A percentile compares a stretch with the other conserved stretches of the same genome.
Conservation (phyloP, 2,329 filamentous ascomycete genomes). For the Fusarium tricinctum region DNA sequence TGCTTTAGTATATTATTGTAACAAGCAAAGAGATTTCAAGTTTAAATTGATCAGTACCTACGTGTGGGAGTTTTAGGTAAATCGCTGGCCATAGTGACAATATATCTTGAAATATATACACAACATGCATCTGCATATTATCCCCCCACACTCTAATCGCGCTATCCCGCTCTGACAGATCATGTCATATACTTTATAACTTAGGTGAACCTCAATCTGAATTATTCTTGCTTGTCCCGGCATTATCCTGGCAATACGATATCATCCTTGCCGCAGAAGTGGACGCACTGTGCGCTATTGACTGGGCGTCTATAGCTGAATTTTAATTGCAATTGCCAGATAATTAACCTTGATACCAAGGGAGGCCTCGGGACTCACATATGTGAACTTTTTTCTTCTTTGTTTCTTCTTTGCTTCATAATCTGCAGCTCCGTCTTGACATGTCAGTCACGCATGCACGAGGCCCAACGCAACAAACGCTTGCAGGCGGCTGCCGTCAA, state of each 20-base stretch:
- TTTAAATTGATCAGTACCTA: no score
- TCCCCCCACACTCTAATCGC: constrained; percentile 41
- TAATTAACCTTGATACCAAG: not conserved
- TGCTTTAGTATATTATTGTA: not conserved
- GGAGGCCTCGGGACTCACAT: constrained; percentile 22
- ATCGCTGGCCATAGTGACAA: not conserved
- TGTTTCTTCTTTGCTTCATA: constrained; percentile 12
- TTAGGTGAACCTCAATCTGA: constrained; percentile 18
- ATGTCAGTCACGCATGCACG: constrained; percentile 34
- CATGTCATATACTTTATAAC: constrained; percentile 16
- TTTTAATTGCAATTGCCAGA: not conserved
- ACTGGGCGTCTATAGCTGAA: constrained; percentile 1
- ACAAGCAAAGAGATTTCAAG: not conserved
- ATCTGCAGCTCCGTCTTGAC: constrained; percentile 24
- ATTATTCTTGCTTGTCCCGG: constrained; percentile 9
- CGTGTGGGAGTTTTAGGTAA: no score
- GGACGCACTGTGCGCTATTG: constrained; percentile 19
- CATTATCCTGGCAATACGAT: constrained; percentile 33
- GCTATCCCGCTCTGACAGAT: constrained; percentile 45
- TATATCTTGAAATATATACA: not conserved
- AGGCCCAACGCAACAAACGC: constrained; percentile 24
- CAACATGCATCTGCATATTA: no score
- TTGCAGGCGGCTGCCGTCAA: constrained; percentile 31
- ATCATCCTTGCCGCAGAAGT: no score
- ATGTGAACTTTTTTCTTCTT: not conserved